These are phyloP conservation scores for Monilinia fructicola DNA, from an alignment of 2,329 filamentous ascomycete genomes.

Conservation along the genomic window DNA sequence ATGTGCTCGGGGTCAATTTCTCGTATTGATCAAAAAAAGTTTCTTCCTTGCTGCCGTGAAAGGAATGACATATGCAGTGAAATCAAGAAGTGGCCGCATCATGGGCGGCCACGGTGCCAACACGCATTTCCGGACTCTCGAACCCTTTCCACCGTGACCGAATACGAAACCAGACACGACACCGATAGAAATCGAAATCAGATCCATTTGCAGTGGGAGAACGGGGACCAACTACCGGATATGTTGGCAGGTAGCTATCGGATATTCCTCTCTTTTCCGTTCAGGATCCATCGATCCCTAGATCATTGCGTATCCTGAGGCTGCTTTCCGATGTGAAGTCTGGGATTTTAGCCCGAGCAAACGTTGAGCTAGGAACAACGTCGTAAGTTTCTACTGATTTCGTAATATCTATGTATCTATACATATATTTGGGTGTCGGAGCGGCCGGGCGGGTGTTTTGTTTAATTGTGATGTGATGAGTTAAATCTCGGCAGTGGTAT, in stretches of 20 bases:
- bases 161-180: not conserved
- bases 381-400: slow-evolving; percentile 3
- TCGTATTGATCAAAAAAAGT: slow-evolving; percentile 3
- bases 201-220: not conserved
- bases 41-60: slow-evolving; percentile 15
- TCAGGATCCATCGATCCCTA: slow-evolving; percentile 7
- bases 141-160: not conserved
- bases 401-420: not conserved
- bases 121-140: not conserved
- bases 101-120: slow-evolving; percentile 1
- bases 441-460: not conserved
- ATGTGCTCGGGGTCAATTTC: not conserved
- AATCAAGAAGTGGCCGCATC: slow-evolving; percentile 12
- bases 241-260: not conserved
- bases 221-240: not conserved
- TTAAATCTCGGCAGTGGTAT: slow-evolving; percentile 2
- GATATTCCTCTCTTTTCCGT: not conserved
- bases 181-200: not conserved
- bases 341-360: slow-evolving; percentile 20
- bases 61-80: slow-evolving; percentile 17
- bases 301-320: too few relatives aligned
- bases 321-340: slow-evolving; percentile 3
- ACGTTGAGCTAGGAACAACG: not conserved
- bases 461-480: slow-evolving; percentile 6
- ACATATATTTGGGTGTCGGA: not conserved